Base-by-base conservation (phyloP, 768 basidiomycete genomes). In the Aureoboletus auriporus region DNA sequence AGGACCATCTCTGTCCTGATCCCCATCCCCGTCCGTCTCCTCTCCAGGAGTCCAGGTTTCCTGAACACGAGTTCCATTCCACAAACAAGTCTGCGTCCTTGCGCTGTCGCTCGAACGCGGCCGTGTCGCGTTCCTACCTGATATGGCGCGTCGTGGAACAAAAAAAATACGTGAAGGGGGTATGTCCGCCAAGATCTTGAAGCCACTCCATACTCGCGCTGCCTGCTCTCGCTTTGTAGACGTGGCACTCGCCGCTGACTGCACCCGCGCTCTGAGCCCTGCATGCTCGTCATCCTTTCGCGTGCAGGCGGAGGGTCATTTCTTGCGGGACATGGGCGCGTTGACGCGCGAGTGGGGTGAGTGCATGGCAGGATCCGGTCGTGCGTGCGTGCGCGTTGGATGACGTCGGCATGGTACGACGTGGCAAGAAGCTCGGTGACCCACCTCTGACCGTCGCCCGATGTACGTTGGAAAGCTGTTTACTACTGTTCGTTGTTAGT, bases 211-310 rank as follows among this genome's bases (percentile, higher is more conserved):
- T 97, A 98, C 71, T 99, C 96, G 60, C 95, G 77, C 62, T 94
- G 77, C 53, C 96, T 73, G 55, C 86, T 84, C 14, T n/a, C n/a
- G 95, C 94, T 64, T 98, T 98, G 74, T 98, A 99, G 0, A 99
- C 96, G 64, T 99, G 96, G 63, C 98, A 97, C 68, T 95, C 94
- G 37, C 94, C 95, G 48, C 89, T 92, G 42, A 95, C 96, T n/a
- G 96, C 96, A 39, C 95, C 96, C 6, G 96, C 93, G 67, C 90
- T 92, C n/a, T 13, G 91, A 94, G 1, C 96, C 96, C 68, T 97
- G 94, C 7, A 99, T 95, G 59, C 98, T 98, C 78, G 95, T 97
- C 90, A 99, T 97, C 90, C 92, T 93, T 65, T 93, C 96, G 40
- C 90, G 76, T 8, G 94, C 76, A 1, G 93, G 75, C 93, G 75